These are phyloP conservation scores for Collybia mongolica DNA, from an alignment of 768 basidiomycete species.

Conservation along the genomic window DNA sequence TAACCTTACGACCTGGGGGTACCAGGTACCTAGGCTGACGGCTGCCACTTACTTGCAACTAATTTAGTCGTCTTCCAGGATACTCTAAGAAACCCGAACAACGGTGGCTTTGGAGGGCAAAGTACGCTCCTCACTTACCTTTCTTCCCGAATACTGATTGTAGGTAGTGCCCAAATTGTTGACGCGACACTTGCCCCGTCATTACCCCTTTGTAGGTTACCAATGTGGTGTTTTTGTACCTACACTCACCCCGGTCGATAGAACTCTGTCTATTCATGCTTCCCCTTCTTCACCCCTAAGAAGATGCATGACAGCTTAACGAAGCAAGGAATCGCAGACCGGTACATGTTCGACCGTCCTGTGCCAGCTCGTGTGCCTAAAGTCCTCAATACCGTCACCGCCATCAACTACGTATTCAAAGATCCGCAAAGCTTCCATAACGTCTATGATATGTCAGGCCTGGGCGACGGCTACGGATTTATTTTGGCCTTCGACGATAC, in stretches of 20 bases:
- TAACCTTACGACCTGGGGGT: constrained; percentile 52
- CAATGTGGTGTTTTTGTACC: no score
- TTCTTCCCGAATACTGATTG: background rate
- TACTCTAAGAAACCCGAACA: no score
- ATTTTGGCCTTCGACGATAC: constrained; percentile 37
- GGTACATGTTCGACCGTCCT: constrained; percentile 43
- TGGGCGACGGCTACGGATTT: constrained; percentile 38
- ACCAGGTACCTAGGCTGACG: constrained; percentile 21
- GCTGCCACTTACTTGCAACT: no score
- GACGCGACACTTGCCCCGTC: background rate
- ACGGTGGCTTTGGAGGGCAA: no score
- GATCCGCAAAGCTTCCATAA: constrained; percentile 34
- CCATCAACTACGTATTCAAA: constrained; percentile 30
- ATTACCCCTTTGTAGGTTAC: constrained; percentile 13
- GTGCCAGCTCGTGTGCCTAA: constrained; percentile 21
- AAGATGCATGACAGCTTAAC: constrained; percentile 33
- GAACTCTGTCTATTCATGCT: constrained; percentile 14
- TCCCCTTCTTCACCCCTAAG: constrained; percentile 44
- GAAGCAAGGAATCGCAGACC: constrained; percentile 32
- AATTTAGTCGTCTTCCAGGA: no score
- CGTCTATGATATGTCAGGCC: constrained; percentile 25
- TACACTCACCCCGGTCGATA: background rate
- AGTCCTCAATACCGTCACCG: constrained; percentile 30
- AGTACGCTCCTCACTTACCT: no score
- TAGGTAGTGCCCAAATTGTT: background rate